Conservation (phyloP, 2,329 filamentous ascomycete genomes). For the Laburnicola sp. region DNA sequence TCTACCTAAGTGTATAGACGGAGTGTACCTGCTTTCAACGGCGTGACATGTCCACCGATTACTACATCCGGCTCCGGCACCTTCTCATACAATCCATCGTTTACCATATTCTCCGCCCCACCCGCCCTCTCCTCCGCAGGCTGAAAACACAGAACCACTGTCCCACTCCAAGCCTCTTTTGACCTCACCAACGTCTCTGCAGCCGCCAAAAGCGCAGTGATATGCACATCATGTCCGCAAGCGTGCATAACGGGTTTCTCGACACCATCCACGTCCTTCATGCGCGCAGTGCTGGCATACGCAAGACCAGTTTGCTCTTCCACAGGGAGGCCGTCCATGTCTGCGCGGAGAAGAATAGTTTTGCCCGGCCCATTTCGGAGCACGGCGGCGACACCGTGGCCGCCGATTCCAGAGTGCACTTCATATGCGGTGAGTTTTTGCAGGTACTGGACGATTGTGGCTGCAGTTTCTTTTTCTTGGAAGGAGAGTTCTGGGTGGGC, state of each 20-base stretch:
- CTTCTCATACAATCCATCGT: slow-evolving; percentile 60
- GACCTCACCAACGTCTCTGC: slow-evolving; percentile 54
- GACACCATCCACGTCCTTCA: slow-evolving; percentile 53
- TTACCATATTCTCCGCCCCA: slow-evolving; percentile 66
- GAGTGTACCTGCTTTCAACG: slow-evolving; percentile 39
- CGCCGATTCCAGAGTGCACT: slow-evolving; percentile 59
- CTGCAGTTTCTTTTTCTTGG: slow-evolving; percentile 40
- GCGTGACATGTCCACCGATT: slow-evolving; percentile 62
- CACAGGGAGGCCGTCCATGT: slow-evolving; percentile 65
- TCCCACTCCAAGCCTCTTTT: slow-evolving; percentile 61
- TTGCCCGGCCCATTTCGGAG: slow-evolving; percentile 59
- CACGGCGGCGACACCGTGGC: slow-evolving; percentile 61
- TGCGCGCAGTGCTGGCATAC: slow-evolving; percentile 57
- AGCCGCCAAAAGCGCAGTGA: slow-evolving; percentile 60
- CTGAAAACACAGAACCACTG: slow-evolving; percentile 67
- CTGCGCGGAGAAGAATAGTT: slow-evolving; percentile 62
- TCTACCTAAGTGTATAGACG: neutral
- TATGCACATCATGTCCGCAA: slow-evolving; percentile 67
- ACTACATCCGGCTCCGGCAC: slow-evolving; percentile 60
- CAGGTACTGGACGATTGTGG: slow-evolving; percentile 34
- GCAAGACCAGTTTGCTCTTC: slow-evolving; percentile 58
- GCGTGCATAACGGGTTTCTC: slow-evolving; percentile 67
- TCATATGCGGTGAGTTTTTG: slow-evolving; percentile 43
- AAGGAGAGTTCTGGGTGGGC: slow-evolving; percentile 42
- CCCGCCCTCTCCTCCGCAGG: slow-evolving; percentile 66